A percentile compares a stretch with the other conserved stretches of the same genome.
Evolutionary conservation across 345 rosid species (phyloP).

Genomic region (Barbarea vulgaris): DNA sequence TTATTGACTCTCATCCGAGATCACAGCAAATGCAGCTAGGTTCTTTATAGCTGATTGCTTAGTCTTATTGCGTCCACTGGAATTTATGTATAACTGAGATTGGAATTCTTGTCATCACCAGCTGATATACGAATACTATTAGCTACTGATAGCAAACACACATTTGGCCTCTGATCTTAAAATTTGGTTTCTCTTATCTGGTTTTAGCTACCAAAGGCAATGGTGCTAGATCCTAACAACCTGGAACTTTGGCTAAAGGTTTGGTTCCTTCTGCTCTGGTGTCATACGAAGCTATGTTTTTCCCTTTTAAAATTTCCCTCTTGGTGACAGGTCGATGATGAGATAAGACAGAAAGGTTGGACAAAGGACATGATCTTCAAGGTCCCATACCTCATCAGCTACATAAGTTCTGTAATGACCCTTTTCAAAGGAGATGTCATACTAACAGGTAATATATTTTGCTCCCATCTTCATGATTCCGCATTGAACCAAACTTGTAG

Average conservation of each 20-base stretch:
- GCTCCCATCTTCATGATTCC: neutral
- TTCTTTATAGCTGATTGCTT: neutral
- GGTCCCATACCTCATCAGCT: slow-evolving; percentile 82
- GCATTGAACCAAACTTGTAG: neutral
- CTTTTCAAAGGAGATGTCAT: slow-evolving; percentile 88
- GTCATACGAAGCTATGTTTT: slow-evolving; percentile 19
- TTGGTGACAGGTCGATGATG: slow-evolving; percentile 68
- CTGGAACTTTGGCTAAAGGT: slow-evolving; percentile 94
- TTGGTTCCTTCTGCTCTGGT: neutral
- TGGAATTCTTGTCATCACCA: neutral
- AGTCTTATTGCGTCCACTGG: neutral
- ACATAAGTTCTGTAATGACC: slow-evolving; percentile 89
- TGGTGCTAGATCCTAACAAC: slow-evolving; percentile 71
- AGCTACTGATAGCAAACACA: slow-evolving; percentile 2
- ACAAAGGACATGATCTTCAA: slow-evolving; percentile 88
- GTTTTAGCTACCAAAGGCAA: slow-evolving; percentile 63
- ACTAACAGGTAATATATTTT: slow-evolving; percentile 59
- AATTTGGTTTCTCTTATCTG: neutral
- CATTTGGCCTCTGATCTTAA: neutral
- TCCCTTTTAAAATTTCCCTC: neutral
- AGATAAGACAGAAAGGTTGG: slow-evolving; percentile 73
- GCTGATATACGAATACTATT: neutral
- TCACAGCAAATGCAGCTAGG: neutral
- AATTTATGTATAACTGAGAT: neutral
- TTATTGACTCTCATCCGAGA: neutral